Percentiles rank a stretch among this genome's conserved stretches.
phyloP scores from a whole-genome alignment of 2,329 filamentous ascomycete species.

The Fusarium kyushuense region DNA sequence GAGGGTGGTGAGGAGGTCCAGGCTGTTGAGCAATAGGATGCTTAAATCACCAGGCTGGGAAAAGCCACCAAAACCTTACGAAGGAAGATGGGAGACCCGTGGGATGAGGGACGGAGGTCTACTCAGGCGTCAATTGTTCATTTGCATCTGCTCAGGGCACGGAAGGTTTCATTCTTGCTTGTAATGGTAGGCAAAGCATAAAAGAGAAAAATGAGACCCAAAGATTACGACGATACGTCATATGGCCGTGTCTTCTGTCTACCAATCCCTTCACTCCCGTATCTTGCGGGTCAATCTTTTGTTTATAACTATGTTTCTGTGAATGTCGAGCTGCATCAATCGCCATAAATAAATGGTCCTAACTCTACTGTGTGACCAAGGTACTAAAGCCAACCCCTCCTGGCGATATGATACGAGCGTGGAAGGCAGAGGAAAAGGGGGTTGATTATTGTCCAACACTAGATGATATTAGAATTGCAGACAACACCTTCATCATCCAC shows the following conservation, averaged over 20 bases:
- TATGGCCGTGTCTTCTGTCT: constrained; percentile 44
- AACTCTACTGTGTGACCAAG: no score
- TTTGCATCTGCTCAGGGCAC: constrained; percentile 57
- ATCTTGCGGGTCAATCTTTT: constrained; percentile 3
- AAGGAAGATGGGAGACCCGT: constrained; percentile 45
- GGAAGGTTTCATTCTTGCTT: constrained; percentile 56
- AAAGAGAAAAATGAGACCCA: constrained; percentile 53
- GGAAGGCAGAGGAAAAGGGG: not conserved
- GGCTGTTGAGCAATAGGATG: constrained; percentile 58
- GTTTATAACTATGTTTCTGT: not conserved
- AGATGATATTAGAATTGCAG: not conserved
- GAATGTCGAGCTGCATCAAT: not conserved
- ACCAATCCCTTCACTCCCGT: constrained; percentile 27
- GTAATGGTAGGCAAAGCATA: constrained; percentile 55
- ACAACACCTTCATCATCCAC: not conserved
- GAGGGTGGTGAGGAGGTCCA: constrained; percentile 68
- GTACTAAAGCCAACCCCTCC: not conserved
- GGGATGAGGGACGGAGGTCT: constrained; percentile 53
- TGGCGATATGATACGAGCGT: no score
- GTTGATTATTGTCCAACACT: not conserved
- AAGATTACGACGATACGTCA: constrained; percentile 49
- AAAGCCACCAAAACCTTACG: constrained; percentile 41
- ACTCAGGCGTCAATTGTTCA: constrained; percentile 58
- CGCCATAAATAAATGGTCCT: not conserved
- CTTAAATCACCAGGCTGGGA: constrained; percentile 41